Conservation (phyloP, 78 protist species). For the Dictyostelium purpureum region DNA sequence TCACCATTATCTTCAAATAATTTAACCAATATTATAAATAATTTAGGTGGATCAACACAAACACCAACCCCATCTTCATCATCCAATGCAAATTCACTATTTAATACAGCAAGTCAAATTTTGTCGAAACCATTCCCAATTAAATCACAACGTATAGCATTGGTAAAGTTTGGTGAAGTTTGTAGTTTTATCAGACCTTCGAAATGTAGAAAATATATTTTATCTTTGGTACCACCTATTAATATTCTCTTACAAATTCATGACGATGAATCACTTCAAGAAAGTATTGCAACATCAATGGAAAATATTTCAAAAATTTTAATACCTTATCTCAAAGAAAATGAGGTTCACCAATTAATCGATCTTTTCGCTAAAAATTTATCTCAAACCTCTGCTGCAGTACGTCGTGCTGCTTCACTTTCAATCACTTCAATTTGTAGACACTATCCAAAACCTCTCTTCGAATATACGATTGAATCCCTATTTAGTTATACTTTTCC, state of each 20-base stretch:
- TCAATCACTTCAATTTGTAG: conserved; percentile 54
- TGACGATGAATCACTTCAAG: conserved; percentile 67
- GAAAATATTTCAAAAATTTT: conserved; percentile 40
- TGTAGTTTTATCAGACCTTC: conserved; percentile 66
- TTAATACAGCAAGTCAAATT: conserved; percentile 23
- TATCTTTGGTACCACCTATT: conserved; percentile 71
- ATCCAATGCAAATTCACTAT: conserved; percentile 2
- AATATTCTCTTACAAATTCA: conserved; percentile 4
- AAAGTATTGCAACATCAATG: conserved; percentile 53
- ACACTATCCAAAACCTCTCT: conserved; percentile 40
- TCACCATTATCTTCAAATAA: neutral
- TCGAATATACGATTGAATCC: conserved; percentile 26
- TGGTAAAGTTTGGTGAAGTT: conserved; percentile 80
- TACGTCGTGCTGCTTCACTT: conserved; percentile 52
- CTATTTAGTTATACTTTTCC: conserved; percentile 17
- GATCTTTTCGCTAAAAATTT: conserved; percentile 41
- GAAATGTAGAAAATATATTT: conserved; percentile 69
- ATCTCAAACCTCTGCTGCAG: conserved; percentile 36
- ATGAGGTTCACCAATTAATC: conserved; percentile 54
- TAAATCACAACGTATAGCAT: conserved; percentile 76
- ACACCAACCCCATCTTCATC: neutral
- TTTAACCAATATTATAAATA: neutral
- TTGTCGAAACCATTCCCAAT: conserved; percentile 58
- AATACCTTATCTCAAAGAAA: conserved; percentile 57
- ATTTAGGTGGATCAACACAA: neutral